Evolutionary conservation across 1,139 yeast species (phyloP).

Genomic region (Debaryomyces coudertii): DNA sequence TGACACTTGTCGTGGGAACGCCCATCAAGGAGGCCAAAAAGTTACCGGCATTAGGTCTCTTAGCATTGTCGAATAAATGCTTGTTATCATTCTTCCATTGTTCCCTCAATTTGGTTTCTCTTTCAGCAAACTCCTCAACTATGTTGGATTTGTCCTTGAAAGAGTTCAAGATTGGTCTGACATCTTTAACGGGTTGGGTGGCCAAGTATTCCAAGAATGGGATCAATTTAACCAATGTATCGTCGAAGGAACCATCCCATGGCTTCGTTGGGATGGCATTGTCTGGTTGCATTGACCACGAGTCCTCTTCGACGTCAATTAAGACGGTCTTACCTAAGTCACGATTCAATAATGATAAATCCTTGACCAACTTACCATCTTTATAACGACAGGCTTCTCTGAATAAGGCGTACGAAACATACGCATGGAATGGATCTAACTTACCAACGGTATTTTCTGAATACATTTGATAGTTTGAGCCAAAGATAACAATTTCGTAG

Average conservation of each 20-base stretch:
- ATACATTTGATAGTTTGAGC: conserved; percentile 82
- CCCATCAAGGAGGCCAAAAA: conserved; percentile 64
- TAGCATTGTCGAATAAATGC: conserved; percentile 38
- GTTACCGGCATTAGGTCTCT: conserved; percentile 54
- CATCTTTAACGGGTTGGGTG: conserved; percentile 86
- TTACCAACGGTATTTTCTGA: conserved; percentile 84
- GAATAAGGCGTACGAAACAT: conserved; percentile 81
- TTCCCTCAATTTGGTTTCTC: conserved; percentile 76
- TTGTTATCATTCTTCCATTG: conserved; percentile 68
- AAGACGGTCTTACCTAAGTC: conserved; percentile 80
- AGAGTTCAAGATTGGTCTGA: conserved; percentile 81
- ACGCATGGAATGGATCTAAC: conserved; percentile 91
- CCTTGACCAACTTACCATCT: conserved; percentile 87
- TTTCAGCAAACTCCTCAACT: conserved; percentile 73
- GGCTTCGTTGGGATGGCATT: conserved; percentile 81
- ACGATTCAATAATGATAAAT: conserved; percentile 85
- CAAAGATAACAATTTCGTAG: conserved; percentile 91
- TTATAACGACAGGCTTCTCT: conserved; percentile 90
- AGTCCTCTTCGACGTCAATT: conserved; percentile 75
- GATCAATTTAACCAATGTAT: conserved; percentile 72
- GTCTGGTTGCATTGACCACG: conserved; percentile 84
- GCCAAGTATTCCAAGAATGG: conserved; percentile 96
- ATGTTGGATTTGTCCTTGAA: conserved; percentile 63
- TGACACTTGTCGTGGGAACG: conserved; percentile 49
- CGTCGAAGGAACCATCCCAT: conserved; percentile 89